phyloP scores from a whole-genome alignment of 2,329 filamentous ascomycete genomes.

The Fusarium sp. region DNA sequence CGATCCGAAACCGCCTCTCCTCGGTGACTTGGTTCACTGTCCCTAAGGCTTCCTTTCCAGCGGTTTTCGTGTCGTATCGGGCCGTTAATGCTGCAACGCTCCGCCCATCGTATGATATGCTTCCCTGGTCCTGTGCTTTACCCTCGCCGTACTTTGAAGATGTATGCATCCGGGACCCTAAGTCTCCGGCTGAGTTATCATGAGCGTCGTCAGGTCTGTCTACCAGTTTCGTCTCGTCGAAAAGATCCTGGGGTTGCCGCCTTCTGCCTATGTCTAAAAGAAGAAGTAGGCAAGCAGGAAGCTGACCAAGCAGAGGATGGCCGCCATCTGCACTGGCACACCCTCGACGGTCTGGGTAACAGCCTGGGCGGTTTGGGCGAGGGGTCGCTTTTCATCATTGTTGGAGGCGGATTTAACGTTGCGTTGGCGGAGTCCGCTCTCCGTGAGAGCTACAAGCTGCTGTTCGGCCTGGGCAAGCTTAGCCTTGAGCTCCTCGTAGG shows the following conservation, averaged over 20 bases:
- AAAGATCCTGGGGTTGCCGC: slow-evolving; percentile 11
- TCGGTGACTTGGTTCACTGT: background rate
- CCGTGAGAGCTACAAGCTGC: slow-evolving; percentile 76
- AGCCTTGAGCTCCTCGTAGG: slow-evolving; percentile 71
- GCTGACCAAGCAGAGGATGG: slow-evolving; percentile 84
- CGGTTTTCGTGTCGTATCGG: slow-evolving; percentile 5
- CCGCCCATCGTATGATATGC: slow-evolving; percentile 23
- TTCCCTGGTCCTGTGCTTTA: slow-evolving; percentile 31
- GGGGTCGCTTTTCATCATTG: slow-evolving; percentile 62
- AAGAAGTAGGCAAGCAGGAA: slow-evolving; percentile 97
- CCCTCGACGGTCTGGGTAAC: slow-evolving; percentile 72
- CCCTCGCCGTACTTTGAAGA: slow-evolving; percentile 12
- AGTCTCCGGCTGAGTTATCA: slow-evolving; percentile 25
- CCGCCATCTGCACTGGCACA: slow-evolving; percentile 87
- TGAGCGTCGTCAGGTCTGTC: slow-evolving; percentile 37
- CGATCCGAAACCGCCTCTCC: background rate
- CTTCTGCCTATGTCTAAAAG: slow-evolving; percentile 70
- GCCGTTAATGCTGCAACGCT: slow-evolving; percentile 14
- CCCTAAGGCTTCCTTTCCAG: background rate
- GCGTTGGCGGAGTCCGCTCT: slow-evolving; percentile 81
- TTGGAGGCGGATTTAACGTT: slow-evolving; percentile 68
- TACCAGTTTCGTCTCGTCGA: slow-evolving; percentile 22
- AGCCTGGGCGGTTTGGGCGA: slow-evolving; percentile 64
- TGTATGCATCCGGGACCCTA: slow-evolving; percentile 24
- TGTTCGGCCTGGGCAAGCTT: slow-evolving; percentile 82